These are phyloP conservation scores for Macrotyloma uniflorum DNA, from an alignment of 306 rosid genomes.

Conservation along the genomic window DNA sequence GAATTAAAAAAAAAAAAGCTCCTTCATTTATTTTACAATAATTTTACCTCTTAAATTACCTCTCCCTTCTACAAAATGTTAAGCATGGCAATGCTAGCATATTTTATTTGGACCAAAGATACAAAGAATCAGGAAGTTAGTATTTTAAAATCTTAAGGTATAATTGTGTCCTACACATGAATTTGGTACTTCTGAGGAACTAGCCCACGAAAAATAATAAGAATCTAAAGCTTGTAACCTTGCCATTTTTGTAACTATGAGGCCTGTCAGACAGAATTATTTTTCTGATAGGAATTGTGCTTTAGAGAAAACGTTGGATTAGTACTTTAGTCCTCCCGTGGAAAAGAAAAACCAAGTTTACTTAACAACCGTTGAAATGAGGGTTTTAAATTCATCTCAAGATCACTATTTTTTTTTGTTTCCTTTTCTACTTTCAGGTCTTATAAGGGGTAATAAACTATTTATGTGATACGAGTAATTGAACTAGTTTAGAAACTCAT, in stretches of 20 bases:
- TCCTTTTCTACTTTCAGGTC: background rate
- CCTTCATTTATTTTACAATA: background rate
- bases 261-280: background rate
- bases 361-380: conserved; percentile 8
- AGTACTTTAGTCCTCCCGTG: background rate
- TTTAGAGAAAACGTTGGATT: conserved; percentile 8
- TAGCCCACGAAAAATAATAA: background rate
- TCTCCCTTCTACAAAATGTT: background rate
- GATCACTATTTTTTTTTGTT: background rate
- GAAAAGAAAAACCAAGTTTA: conserved; percentile 4
- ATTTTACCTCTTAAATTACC: background rate
- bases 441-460: background rate
- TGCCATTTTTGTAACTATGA: background rate
- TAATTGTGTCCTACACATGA: conserved; percentile 6
- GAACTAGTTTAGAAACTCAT: conserved; percentile 30
- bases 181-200: background rate
- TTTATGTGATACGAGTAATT: conserved; percentile 5
- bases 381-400: background rate
- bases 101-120: background rate
- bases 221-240: background rate
- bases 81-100: background rate
- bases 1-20: background rate
- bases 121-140: background rate
- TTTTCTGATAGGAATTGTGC: background rate
- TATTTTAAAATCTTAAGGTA: background rate